Base-by-base conservation (phyloP, 805 yeast species). In the Ogataea pini region DNA sequence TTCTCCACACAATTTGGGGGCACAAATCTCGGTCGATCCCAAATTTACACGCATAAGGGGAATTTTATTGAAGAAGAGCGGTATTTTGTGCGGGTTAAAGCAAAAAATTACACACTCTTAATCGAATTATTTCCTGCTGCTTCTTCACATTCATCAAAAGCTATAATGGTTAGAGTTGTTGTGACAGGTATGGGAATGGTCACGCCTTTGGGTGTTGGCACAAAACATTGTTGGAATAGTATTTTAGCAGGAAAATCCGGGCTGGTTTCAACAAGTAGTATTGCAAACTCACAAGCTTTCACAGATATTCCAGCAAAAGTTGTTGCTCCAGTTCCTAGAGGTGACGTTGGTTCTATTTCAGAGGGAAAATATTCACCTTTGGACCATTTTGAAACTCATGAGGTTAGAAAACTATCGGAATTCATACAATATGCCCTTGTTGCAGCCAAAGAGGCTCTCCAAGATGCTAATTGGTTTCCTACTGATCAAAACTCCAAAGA, bases 131-230 rank as follows among this genome's bases (percentile, higher is more conserved):
- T n/a, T n/a, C n/a, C n/a, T n/a, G n/a, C n/a, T n/a, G n/a, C n/a
- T n/a, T n/a, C n/a, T n/a, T n/a, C n/a, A n/a, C n/a, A n/a, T n/a
- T n/a, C n/a, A n/a, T n/a, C n/a, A n/a, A n/a, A n/a, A 22, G 5
- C 25, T 22, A 19, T 41, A 36, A 56, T 56, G 60, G 29, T 49
- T 14, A 38, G 54, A 66, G 96, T 92, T 0, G 97, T 92, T 1
- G 85, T 92, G 1, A 94, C 99, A 0, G 99, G 99, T 0, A 63
- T 94, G 7, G 98, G 98, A 0, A 69, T 87, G 22, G 79, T 91
- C 1, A 80, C 94, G 0, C 99, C 99, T 0, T 69, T 94, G 3
- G 98, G 97, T 0, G 81, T 82, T 5, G 91, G 90, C 0, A 76
- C 73, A 3, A 58, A 59, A 13, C 65, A 63, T 12, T 67, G 80